phyloP scores from a whole-genome alignment of 2,329 filamentous ascomycete genomes.

The Alternaria tenuissima region DNA sequence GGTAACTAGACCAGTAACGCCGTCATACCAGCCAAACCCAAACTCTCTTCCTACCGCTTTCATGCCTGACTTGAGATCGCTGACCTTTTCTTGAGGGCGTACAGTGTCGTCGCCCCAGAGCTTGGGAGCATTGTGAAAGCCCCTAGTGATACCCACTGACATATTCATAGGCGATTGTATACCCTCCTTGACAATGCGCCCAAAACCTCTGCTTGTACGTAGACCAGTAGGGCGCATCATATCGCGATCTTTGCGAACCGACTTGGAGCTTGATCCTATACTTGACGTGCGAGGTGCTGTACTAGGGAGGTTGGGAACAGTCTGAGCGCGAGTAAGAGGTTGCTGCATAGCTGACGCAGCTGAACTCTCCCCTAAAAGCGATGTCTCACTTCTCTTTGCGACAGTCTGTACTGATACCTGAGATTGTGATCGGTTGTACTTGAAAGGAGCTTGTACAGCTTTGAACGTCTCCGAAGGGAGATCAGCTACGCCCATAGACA shows the following conservation, averaged over 20 bases:
- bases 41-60: slow-evolving; percentile 33
- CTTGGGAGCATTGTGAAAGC: slow-evolving; percentile 33
- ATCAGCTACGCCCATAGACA: slow-evolving; percentile 80
- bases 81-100: slow-evolving; percentile 26
- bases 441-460: slow-evolving; percentile 30
- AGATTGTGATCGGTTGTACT: slow-evolving; percentile 15
- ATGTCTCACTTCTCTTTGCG: slow-evolving; percentile 5
- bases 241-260: slow-evolving; percentile 20
- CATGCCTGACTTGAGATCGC: slow-evolving; percentile 27
- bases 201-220: slow-evolving; percentile 23
- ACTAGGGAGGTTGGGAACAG: background rate
- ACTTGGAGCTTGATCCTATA: background rate
- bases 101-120: slow-evolving; percentile 35
- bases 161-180: slow-evolving; percentile 26
- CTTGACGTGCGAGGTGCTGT: background rate
- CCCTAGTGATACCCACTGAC: slow-evolving; percentile 25
- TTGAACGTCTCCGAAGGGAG: slow-evolving; percentile 62
- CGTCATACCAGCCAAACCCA: slow-evolving; percentile 34
- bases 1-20: slow-evolving; percentile 30
- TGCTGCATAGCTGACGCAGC: background rate
- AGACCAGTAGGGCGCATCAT: slow-evolving; percentile 31
- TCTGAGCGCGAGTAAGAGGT: slow-evolving; percentile 1
- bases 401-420: slow-evolving; percentile 6
- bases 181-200: slow-evolving; percentile 13
- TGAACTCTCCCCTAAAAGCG: background rate